phyloP scores from a whole-genome alignment of 2,329 filamentous ascomycete species.

The Curvularia spicifera region DNA sequence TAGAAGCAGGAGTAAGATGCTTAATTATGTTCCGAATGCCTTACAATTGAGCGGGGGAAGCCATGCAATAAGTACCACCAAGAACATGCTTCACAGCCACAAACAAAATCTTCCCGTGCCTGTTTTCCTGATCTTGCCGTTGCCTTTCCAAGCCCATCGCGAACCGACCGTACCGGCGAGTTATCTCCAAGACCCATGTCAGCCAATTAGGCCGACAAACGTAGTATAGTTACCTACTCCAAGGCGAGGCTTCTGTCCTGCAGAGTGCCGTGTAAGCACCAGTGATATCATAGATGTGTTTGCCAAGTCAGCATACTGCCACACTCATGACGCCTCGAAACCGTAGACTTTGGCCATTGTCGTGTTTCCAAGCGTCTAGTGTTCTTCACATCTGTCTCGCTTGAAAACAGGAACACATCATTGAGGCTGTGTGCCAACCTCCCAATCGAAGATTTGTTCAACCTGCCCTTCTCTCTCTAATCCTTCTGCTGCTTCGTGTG shows the following conservation, averaged over 20 bases:
- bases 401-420: slow-evolving; percentile 16
- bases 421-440: slow-evolving; percentile 20
- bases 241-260: slow-evolving; percentile 22
- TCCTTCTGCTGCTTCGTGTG: neutral
- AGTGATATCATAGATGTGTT: slow-evolving; percentile 21
- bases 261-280: slow-evolving; percentile 14
- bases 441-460: neutral
- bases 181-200: slow-evolving; percentile 13
- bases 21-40: slow-evolving; percentile 4
- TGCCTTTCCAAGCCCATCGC: slow-evolving; percentile 20
- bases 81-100: slow-evolving; percentile 10
- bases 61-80: slow-evolving; percentile 27
- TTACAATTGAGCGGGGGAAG: slow-evolving; percentile 20
- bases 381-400: slow-evolving; percentile 14
- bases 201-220: slow-evolving; percentile 24
- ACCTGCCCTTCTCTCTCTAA: neutral
- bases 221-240: slow-evolving; percentile 22
- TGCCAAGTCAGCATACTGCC: slow-evolving; percentile 31
- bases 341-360: slow-evolving; percentile 22
- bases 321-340: slow-evolving; percentile 27
- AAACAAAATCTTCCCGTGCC: slow-evolving; percentile 5
- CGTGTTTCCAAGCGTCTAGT: slow-evolving; percentile 25
- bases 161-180: slow-evolving; percentile 16
- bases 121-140: slow-evolving; percentile 17
- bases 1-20: neutral